Evolutionary conservation across 306 rosid species (phyloP).

Genomic region (Canavalia gladiata): DNA sequence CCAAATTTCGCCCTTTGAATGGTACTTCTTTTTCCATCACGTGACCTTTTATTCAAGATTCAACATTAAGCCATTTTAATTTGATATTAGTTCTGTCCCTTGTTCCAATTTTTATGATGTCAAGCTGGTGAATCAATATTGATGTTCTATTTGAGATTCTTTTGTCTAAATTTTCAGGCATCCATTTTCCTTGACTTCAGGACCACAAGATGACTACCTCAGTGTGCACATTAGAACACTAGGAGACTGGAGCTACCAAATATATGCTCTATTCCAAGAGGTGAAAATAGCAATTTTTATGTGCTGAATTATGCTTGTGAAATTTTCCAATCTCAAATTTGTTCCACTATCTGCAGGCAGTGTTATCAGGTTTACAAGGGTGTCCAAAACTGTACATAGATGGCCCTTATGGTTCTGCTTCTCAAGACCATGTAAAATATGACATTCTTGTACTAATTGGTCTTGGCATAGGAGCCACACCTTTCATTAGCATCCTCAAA

Average conservation of each 20-base stretch:
- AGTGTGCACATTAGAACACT: conserved; percentile 86
- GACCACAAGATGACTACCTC: conserved; percentile 81
- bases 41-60: neutral
- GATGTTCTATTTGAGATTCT: conserved; percentile 38
- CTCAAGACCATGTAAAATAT: conserved; percentile 89
- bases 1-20: conserved; percentile 84
- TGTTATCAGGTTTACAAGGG: conserved; percentile 48
- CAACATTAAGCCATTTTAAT: neutral
- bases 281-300: conserved; percentile 41
- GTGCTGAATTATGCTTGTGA: neutral
- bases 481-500: conserved; percentile 92
- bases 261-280: conserved; percentile 82
- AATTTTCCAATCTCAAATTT: conserved; percentile 23
- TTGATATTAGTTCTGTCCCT: neutral
- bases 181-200: conserved; percentile 94
- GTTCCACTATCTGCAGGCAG: conserved; percentile 57
- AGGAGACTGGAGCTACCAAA: conserved; percentile 89
- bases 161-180: conserved; percentile 71
- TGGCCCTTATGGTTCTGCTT: conserved; percentile 90
- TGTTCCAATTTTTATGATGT: neutral
- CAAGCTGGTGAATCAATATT: neutral
- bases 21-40: conserved; percentile 56
- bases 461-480: conserved; percentile 93
- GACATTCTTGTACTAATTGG: conserved; percentile 80
- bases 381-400: conserved; percentile 83